Conservation (phyloP, 2,329 filamentous ascomycete genomes). For the Aspergillus brunneoviolaceus region DNA sequence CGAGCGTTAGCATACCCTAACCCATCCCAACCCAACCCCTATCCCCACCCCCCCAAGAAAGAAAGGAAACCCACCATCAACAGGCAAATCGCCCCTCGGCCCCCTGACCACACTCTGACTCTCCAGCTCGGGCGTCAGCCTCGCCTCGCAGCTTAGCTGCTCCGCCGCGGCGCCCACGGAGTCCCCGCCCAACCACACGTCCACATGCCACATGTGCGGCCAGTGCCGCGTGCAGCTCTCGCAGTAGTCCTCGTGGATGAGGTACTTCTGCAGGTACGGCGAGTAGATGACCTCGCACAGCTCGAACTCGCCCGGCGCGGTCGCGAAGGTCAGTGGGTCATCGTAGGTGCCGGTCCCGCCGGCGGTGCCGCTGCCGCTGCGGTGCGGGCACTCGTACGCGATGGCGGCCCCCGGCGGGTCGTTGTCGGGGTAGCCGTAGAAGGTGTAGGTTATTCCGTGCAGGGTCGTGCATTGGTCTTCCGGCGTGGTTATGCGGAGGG, state of each 20-base stretch:
- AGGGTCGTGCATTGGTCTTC: neutral
- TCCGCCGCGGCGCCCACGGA: constrained; percentile 29
- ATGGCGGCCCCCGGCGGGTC: constrained; percentile 37
- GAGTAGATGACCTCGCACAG: constrained; percentile 48
- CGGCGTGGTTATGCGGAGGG: neutral
- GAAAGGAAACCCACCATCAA: constrained; percentile 31
- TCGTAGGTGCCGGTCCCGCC: constrained; percentile 45
- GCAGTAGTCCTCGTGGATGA: constrained; percentile 40
- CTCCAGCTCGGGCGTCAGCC: constrained; percentile 30
- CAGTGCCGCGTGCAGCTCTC: constrained; percentile 32
- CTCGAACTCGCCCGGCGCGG: constrained; percentile 41
- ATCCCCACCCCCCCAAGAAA: too few relatives aligned
- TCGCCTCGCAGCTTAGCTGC: constrained; percentile 40
- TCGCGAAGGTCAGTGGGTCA: constrained; percentile 48
- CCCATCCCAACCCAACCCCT: neutral
- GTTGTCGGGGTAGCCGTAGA: constrained; percentile 46
- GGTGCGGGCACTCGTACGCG: constrained; percentile 34
- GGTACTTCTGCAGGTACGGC: constrained; percentile 48
- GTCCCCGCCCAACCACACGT: constrained; percentile 42
- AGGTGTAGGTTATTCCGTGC: constrained; percentile 35
- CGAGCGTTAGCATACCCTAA: neutral
- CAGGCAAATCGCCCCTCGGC: constrained; percentile 30
- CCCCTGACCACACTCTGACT: constrained; percentile 31
- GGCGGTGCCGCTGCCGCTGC: constrained; percentile 33
- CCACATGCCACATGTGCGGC: constrained; percentile 31